A percentile compares a stretch with the other conserved stretches of the same genome.
Conservation (phyloP, 2,329 filamentous ascomycete genomes). For the Cordyceps javanica region DNA sequence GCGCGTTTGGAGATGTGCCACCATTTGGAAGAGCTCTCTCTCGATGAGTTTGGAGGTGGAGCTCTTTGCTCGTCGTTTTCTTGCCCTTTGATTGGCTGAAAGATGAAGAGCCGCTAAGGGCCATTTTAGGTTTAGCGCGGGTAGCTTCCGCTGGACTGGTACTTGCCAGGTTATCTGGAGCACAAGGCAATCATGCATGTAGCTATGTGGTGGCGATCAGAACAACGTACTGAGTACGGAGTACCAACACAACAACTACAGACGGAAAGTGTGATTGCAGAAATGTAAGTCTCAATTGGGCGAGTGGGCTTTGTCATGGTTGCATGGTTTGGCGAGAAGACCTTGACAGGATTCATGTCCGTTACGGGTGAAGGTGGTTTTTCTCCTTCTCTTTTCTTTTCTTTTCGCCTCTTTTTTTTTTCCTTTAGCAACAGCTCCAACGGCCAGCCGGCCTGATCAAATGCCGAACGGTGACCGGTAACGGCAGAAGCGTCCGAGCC, state of each 20-base stretch:
- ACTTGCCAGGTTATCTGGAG: not conserved
- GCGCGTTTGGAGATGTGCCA: not conserved
- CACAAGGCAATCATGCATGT: not conserved
- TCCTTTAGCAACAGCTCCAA: not conserved
- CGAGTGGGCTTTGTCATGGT: no score
- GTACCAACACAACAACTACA: no score
- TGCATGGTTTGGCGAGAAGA: no score
- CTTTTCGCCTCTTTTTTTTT: no score
- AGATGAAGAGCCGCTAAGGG: not conserved
- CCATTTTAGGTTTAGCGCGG: slow-evolving; percentile 4
- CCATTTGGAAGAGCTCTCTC: not conserved
- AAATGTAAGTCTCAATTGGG: no score
- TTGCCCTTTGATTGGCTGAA: not conserved
- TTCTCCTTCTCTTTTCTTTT: no score
- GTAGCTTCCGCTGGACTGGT: not conserved
- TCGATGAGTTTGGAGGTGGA: not conserved
- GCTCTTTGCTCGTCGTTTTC: not conserved
- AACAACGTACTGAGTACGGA: no score
- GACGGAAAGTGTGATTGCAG: no score
- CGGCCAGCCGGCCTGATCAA: not conserved
- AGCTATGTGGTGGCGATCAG: not conserved
- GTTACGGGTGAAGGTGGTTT: no score
- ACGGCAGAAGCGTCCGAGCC: not conserved
- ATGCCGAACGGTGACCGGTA: not conserved
- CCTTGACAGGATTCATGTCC: no score